phyloP scores from a whole-genome alignment of 352 stramenopile species.

The Blastocystis sp. region DNA sequence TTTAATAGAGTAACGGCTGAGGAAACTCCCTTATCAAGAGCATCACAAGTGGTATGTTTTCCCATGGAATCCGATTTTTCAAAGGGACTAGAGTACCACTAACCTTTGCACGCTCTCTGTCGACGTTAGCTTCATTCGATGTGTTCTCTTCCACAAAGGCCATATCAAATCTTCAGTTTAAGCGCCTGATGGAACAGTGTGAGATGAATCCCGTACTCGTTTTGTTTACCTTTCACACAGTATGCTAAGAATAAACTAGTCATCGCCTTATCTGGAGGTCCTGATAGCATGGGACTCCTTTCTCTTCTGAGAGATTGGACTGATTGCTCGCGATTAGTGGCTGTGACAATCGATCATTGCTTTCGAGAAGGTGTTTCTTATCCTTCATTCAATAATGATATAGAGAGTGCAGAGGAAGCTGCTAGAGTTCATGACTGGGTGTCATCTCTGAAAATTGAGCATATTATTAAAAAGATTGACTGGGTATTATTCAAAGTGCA shows the following conservation, averaged over 20 bases:
- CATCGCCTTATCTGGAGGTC: conserved; percentile 12
- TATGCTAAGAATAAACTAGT: background rate
- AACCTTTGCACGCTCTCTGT: background rate
- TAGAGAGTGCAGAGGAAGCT: conserved; percentile 39
- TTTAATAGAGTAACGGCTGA: background rate
- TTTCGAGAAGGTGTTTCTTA: conserved; percentile 3
- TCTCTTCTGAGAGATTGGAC: conserved; percentile 42
- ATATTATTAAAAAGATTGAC: conserved; percentile 51
- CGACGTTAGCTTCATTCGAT: background rate
- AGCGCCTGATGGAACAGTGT: background rate
- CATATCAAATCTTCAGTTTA: conserved; percentile 5
- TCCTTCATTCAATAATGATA: background rate
- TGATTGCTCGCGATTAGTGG: background rate
- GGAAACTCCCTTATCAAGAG: background rate
- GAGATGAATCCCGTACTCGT: background rate
- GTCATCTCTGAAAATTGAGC: background rate
- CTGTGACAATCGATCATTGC: conserved; percentile 30
- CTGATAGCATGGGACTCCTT: conserved; percentile 41
- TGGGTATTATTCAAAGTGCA: background rate
- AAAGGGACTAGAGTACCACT: background rate
- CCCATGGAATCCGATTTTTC: background rate
- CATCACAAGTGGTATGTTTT: background rate
- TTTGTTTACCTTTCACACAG: background rate
- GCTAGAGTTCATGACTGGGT: conserved; percentile 46
- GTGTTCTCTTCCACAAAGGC: background rate